These are phyloP conservation scores for Dictyostelium capitatum DNA, from an alignment of 78 protist genomes.

Conservation along the genomic window DNA sequence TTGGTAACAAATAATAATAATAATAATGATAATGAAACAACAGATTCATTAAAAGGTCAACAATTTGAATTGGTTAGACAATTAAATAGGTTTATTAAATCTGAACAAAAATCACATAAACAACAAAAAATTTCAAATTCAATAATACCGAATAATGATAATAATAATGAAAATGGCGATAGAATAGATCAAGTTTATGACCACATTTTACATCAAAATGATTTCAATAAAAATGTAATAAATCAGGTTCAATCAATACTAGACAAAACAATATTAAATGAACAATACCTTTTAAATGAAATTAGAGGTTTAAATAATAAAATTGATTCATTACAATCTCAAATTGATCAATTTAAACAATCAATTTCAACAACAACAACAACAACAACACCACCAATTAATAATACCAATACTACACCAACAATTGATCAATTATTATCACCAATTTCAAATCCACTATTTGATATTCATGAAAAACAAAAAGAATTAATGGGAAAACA, in stretches of 20 bases:
- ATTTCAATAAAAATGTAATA: neutral
- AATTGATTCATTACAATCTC: neutral
- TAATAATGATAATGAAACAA: no score
- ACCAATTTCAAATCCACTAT: neutral
- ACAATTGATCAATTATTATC: neutral
- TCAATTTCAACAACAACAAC: neutral
- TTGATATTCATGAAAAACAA: neutral
- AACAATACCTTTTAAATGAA: conserved; percentile 7
- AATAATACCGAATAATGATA: neutral
- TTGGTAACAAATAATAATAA: no score
- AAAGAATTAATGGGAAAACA: neutral
- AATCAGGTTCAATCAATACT: neutral
- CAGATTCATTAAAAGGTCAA: neutral
- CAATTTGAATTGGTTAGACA: neutral
- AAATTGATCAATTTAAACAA: neutral
- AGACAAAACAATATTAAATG: neutral
- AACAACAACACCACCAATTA: neutral
- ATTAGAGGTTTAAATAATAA: neutral
- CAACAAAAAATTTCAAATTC: neutral
- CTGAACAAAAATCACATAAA: neutral
- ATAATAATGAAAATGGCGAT: neutral
- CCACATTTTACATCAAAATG: neutral
- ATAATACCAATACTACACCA: neutral
- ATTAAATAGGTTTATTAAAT: neutral
- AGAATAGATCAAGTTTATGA: neutral